Percentiles rank a stretch among this genome's conserved stretches.
phyloP scores from a whole-genome alignment of 208 protist species.

The Wallacemonas sp. region DNA sequence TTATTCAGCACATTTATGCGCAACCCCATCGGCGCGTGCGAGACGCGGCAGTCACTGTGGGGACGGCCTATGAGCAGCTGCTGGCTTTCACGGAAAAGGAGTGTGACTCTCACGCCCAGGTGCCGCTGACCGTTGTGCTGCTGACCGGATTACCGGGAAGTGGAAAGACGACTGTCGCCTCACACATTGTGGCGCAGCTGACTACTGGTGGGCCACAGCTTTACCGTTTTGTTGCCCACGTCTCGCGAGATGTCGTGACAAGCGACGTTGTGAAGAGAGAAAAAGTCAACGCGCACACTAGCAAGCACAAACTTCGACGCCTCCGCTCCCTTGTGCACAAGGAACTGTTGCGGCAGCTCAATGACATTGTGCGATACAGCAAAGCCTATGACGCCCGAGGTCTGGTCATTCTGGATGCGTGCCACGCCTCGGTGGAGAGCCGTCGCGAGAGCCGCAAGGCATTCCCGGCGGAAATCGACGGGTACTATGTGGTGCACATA shows the following conservation, averaged over 20 bases:
- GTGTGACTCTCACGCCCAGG: conserved; percentile 3
- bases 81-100: conserved; percentile 36
- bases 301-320: conserved; percentile 74
- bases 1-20: conserved; percentile 32
- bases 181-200: not conserved
- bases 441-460: conserved; percentile 32
- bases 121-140: conserved; percentile 53
- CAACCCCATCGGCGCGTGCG: conserved; percentile 36
- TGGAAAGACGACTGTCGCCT: conserved; percentile 61
- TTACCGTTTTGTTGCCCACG: conserved; percentile 46
- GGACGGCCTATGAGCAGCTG: conserved; percentile 38
- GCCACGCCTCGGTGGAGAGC: conserved; percentile 51
- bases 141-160: conserved; percentile 72
- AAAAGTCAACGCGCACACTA: conserved; percentile 40
- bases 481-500: conserved; percentile 46
- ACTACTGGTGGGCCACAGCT: conserved; percentile 12
- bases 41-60: conserved; percentile 33
- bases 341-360: conserved; percentile 18
- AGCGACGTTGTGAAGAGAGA: conserved; percentile 27
- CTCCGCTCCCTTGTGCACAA: conserved; percentile 46
- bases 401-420: conserved; percentile 80
- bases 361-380: conserved; percentile 21
- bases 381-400: conserved; percentile 16
- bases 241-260: conserved; percentile 63
- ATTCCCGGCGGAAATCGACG: conserved; percentile 26